Conservation (phyloP, 1,139 yeast species). For the Meyerozyma smithsonii region DNA sequence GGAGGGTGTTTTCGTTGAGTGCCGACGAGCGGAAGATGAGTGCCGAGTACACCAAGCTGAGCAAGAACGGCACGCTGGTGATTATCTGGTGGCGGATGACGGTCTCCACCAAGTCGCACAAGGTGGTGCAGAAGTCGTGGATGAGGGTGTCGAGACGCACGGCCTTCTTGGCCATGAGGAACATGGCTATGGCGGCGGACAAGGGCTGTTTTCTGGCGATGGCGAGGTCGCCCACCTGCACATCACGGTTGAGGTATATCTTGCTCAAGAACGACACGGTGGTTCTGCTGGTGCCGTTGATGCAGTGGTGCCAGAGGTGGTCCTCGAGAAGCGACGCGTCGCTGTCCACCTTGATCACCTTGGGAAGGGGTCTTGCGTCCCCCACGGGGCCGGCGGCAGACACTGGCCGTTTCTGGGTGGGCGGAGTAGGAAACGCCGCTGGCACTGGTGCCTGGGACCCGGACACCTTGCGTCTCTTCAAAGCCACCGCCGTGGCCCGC, state of each 20-base stretch:
- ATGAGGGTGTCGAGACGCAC: constrained; percentile 42
- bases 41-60: constrained; percentile 49
- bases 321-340: constrained; percentile 35
- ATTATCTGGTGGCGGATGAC: constrained; percentile 22
- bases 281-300: constrained; percentile 47
- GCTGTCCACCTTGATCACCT: constrained; percentile 23
- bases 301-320: constrained; percentile 33
- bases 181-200: constrained; percentile 28
- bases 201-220: constrained; percentile 29
- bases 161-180: constrained; percentile 34
- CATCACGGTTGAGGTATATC: constrained; percentile 35
- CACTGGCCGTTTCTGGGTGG: too few species aligned
- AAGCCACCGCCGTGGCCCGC: constrained; percentile 17
- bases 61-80: constrained; percentile 48
- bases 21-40: constrained; percentile 57
- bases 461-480: constrained; percentile 10
- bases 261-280: constrained; percentile 48
- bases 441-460: not conserved
- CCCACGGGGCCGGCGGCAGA: too few species aligned
- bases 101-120: constrained; percentile 30
- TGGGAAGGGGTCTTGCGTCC: too few species aligned
- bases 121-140: constrained; percentile 32
- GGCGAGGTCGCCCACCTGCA: constrained; percentile 24
- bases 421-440: too few species aligned
- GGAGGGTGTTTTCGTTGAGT: constrained; percentile 29